Evolutionary conservation across 129 eudicot species (phyloP).

Genomic region (Ambrosia trifida): DNA sequence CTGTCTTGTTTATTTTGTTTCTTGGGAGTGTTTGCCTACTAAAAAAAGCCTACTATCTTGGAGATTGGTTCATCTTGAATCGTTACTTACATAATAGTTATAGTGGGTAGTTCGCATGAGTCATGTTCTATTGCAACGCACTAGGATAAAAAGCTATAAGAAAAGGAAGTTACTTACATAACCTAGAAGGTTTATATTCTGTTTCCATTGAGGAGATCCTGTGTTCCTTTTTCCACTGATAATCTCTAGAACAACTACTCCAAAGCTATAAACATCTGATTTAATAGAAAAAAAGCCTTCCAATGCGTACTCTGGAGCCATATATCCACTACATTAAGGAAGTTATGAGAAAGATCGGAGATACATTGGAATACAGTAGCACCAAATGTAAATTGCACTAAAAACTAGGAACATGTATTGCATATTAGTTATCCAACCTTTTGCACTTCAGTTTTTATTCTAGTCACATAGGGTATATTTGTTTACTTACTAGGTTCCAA

Average conservation of each 20-base stretch:
- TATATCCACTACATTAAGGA: constrained; percentile 29
- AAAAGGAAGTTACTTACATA: constrained; percentile 35
- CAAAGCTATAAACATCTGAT: constrained; percentile 55
- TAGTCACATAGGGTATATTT: neutral
- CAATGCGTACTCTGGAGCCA: constrained; percentile 51
- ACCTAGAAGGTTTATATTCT: constrained; percentile 36
- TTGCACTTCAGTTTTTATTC: too few relatives aligned
- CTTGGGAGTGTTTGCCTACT: too few relatives aligned
- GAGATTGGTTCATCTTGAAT: too few relatives aligned
- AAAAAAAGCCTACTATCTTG: too few relatives aligned
- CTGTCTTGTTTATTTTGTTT: too few relatives aligned
- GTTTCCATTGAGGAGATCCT: constrained; percentile 20
- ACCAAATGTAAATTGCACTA: neutral
- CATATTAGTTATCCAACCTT: too few relatives aligned
- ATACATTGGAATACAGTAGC: neutral
- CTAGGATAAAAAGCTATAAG: neutral
- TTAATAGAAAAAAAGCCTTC: constrained; percentile 46
- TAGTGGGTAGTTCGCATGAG: too few relatives aligned
- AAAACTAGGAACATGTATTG: too few relatives aligned
- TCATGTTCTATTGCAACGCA: too few relatives aligned
- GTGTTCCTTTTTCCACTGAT: constrained; percentile 48
- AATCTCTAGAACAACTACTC: constrained; percentile 49
- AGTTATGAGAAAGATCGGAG: neutral
- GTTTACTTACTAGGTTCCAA: constrained; percentile 38
- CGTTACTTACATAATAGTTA: too few relatives aligned